Evolutionary conservation across 495 filamentous ascomycete species (phyloP), one percentile per base, ranked within the genome.

Genomic region (Elasticomyces elasticus): DNA sequence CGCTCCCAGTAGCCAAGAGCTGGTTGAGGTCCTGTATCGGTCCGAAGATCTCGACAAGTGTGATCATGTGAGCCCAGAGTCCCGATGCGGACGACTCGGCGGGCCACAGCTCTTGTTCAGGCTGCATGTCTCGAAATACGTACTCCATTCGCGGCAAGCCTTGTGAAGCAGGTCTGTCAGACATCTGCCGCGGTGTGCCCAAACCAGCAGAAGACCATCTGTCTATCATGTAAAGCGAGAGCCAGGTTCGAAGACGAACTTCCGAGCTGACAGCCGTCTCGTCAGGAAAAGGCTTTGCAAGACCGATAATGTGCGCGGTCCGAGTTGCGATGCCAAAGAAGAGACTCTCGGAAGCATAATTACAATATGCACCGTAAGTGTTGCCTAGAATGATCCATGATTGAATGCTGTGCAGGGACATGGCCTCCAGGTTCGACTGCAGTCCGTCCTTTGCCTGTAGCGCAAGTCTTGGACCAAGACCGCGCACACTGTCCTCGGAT

Each of bases 201-300:
- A 72, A 62, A 0, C 68, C 71, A 1, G 63, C 56, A 6, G 71
- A 67, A 17, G 65, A 66, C 71, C 71, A 74, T 12, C 67, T 61
- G 56, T 74, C 71, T 40, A 72, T 69, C 71, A 74, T 72, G 51
- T 65, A 68, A 1, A 74, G 54, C 4, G 68, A 59, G 68, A 68
- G 72, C 69, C 71, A 74, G 10, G 69, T 66, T 69, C 30, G 5
- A 1, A n/a, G 12, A 24, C 42, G 62, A 25, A 61, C 45, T 47
- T 68, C 64, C 5, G 52, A 33, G 17, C 55, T 51, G 24, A 68
- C 26, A 5, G 52, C 48, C 49, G 11, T 40, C 13, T 59, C 55
- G 5, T 46, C 42, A 0, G 48, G 30, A n/a, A 53, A 35, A 15
- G 22, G 28, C 27, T 58, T 55, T 6, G 56, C 41, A 28, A 68